phyloP scores from a whole-genome alignment of 345 rosid genomes.

The Eucalyptus victrix region DNA sequence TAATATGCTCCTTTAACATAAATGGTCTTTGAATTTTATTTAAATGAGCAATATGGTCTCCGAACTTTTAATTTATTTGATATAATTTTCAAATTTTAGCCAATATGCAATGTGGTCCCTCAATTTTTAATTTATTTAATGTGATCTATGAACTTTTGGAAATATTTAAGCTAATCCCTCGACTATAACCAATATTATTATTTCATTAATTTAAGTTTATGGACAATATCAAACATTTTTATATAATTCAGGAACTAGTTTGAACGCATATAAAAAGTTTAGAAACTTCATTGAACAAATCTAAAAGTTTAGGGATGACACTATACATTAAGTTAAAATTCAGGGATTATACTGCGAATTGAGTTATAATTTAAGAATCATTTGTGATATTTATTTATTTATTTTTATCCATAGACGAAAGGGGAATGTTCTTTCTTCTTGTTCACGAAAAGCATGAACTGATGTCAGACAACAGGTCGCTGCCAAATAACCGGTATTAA shows the following conservation, averaged over 20 bases:
- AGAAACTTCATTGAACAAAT: no score
- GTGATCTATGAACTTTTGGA: no score
- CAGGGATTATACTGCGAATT: fast-evolving
- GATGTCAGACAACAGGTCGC: background rate
- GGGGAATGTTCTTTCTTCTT: background rate
- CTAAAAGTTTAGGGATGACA: fast-evolving
- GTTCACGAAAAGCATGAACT: background rate
- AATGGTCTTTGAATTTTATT: background rate
- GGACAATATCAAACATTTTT: fast-evolving
- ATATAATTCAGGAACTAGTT: fast-evolving
- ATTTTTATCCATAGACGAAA: background rate
- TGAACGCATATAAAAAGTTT: no score
- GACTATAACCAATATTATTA: no score
- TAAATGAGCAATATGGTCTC: background rate
- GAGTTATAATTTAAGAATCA: no score
- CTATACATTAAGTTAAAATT: no score
- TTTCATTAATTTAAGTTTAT: no score
- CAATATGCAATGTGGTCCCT: fast-evolving
- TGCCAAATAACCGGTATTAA: background rate
- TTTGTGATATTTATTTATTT: background rate
- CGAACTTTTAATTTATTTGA: no score
- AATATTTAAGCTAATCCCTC: background rate
- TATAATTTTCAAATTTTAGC: fast-evolving
- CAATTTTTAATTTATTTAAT: no score
- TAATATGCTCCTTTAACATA: background rate